phyloP scores from a whole-genome alignment of 106 monocot genomes.

The Amphibolis antarctica region DNA sequence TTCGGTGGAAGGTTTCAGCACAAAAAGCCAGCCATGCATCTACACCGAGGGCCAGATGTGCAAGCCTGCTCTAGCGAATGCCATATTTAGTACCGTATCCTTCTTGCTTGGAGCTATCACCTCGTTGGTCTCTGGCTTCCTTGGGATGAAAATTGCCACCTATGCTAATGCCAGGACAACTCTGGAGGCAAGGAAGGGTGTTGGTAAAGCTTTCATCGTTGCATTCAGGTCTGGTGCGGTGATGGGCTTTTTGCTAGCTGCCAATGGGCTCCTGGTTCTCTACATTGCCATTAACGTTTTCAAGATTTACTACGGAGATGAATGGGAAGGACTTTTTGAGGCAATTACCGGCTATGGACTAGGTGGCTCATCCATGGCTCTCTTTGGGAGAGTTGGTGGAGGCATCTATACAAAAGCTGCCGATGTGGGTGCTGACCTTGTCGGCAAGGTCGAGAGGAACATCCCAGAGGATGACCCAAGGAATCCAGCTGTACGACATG shows the following conservation, averaged over 20 bases:
- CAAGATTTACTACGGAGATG: constrained; percentile 21
- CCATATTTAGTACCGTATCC: constrained; percentile 18
- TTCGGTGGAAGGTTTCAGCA: constrained; percentile 24
- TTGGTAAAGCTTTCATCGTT: constrained; percentile 21
- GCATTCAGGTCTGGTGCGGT: constrained; percentile 25
- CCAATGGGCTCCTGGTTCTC: constrained; percentile 18
- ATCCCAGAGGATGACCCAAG: constrained; percentile 25
- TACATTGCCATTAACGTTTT: constrained; percentile 20
- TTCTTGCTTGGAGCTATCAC: constrained; percentile 21
- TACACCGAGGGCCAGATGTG: constrained; percentile 16
- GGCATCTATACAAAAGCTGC: constrained; percentile 27
- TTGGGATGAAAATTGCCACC: constrained; percentile 28
- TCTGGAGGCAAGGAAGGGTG: constrained; percentile 22
- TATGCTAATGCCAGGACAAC: constrained; percentile 28
- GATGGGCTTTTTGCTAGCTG: constrained; percentile 23
- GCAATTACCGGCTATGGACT: constrained; percentile 23
- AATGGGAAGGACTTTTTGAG: constrained; percentile 26
- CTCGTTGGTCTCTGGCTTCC: constrained; percentile 19
- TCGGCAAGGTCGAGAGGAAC: constrained; percentile 20
- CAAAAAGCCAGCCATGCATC: constrained; percentile 14
- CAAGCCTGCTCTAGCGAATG: constrained; percentile 23
- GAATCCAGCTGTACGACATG: constrained; percentile 17
- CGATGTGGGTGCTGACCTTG: constrained; percentile 25
- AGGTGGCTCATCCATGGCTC: constrained; percentile 24
- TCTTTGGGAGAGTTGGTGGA: constrained; percentile 25